These are phyloP conservation scores for Yueomyces sinensis DNA, from an alignment of 805 yeast genomes.

Conservation along the genomic window DNA sequence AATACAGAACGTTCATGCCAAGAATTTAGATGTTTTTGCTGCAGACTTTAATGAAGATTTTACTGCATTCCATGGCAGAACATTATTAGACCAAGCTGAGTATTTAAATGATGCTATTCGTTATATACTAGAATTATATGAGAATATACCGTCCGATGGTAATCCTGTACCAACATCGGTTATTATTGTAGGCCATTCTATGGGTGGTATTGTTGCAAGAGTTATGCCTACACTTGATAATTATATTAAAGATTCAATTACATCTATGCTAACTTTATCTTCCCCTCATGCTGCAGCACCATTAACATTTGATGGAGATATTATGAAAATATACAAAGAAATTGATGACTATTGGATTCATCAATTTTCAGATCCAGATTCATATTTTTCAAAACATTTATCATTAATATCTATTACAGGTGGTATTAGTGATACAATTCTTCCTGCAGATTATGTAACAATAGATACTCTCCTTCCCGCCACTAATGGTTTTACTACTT, in stretches of 20 bases:
- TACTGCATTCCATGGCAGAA: slow-evolving; percentile 91
- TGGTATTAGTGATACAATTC: slow-evolving; percentile 60
- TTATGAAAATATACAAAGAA: slow-evolving; percentile 57
- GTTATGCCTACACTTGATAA: slow-evolving; percentile 72
- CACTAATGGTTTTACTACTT: slow-evolving; percentile 68
- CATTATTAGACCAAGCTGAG: slow-evolving; percentile 87
- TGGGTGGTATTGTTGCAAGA: slow-evolving; percentile 95
- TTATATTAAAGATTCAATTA: slow-evolving; percentile 57
- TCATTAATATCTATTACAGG: slow-evolving; percentile 82
- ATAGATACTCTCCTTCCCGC: slow-evolving; percentile 59
- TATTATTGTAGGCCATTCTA: slow-evolving; percentile 77
- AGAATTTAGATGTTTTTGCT: slow-evolving; percentile 69
- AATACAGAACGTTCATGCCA: slow-evolving; percentile 17
- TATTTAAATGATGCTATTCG: slow-evolving; percentile 77
- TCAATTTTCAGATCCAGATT: slow-evolving; percentile 29
- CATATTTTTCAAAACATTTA: slow-evolving; percentile 30
- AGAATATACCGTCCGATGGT: slow-evolving; percentile 9
- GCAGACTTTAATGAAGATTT: slow-evolving; percentile 94
- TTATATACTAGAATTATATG: slow-evolving; percentile 61
- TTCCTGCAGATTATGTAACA: slow-evolving; percentile 86
- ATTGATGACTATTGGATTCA: slow-evolving; percentile 72
- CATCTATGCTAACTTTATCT: slow-evolving; percentile 73
- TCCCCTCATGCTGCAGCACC: slow-evolving; percentile 93
- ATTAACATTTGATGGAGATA: slow-evolving; percentile 83
- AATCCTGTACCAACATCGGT: slow-evolving; percentile 47